phyloP scores from a whole-genome alignment of 2,329 filamentous ascomycete species.

The Ceratocystis destructans region DNA sequence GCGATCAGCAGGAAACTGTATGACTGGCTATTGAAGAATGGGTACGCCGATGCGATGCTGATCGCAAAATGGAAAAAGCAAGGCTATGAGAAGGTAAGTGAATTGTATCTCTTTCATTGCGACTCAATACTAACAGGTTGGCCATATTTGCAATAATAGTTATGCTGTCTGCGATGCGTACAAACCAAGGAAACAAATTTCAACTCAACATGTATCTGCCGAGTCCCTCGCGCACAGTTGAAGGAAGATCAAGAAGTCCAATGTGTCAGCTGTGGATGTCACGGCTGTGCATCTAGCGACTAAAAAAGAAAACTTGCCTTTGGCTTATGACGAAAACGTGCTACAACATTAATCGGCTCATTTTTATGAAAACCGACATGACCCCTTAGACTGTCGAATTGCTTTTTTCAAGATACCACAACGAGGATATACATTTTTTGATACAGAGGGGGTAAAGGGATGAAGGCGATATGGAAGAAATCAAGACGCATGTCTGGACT shows the following conservation, averaged over 20 bases:
- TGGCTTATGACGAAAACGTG: background rate
- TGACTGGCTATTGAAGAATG: slow-evolving; percentile 93
- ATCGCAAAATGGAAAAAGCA: slow-evolving; percentile 99
- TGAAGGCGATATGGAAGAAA: background rate
- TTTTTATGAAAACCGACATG: background rate
- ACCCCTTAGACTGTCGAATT: background rate
- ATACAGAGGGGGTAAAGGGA: background rate
- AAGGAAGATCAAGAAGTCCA: slow-evolving; percentile 85
- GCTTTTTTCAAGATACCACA: slow-evolving; percentile 11
- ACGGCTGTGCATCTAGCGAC: slow-evolving; percentile 78
- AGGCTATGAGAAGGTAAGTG: slow-evolving; percentile 81
- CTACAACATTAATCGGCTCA: background rate
- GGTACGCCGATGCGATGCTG: slow-evolving; percentile 84
- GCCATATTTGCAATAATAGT: slow-evolving; percentile 32
- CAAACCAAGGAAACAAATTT: slow-evolving; percentile 99
- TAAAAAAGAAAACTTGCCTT: slow-evolving; percentile 29
- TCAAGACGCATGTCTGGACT: too few relatives aligned
- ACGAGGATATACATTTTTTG: background rate
- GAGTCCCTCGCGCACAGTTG: slow-evolving; percentile 76
- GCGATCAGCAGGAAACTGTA: slow-evolving; percentile 86
- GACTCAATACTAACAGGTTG: background rate
- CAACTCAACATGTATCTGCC: slow-evolving; percentile 91
- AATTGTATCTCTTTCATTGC: background rate
- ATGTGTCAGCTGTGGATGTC: slow-evolving; percentile 89
- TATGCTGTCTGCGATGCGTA: slow-evolving; percentile 90